phyloP scores from a whole-genome alignment of 116 monocot species.

The Papilionanthe hybrid region DNA sequence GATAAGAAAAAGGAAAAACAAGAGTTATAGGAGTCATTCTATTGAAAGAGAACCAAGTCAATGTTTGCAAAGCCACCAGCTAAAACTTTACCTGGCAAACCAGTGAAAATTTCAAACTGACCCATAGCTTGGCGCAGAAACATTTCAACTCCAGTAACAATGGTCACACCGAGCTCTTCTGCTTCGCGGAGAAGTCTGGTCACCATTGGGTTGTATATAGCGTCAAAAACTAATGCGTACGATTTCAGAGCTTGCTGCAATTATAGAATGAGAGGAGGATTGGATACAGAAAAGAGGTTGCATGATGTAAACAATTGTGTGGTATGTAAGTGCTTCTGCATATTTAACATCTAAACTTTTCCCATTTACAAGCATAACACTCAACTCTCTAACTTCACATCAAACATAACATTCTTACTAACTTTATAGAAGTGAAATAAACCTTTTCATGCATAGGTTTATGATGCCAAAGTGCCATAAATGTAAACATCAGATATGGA shows the following conservation, averaged over 20 bases:
- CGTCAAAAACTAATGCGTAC: slow-evolving; percentile 85
- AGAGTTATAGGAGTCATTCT: neutral
- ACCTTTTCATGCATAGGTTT: too few species aligned
- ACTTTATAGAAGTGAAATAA: too few species aligned
- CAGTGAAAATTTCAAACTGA: slow-evolving; percentile 87
- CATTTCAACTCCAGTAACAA: slow-evolving; percentile 91
- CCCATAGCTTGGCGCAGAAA: slow-evolving; percentile 87
- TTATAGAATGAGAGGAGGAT: neutral
- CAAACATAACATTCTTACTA: too few species aligned
- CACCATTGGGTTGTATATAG: slow-evolving; percentile 80
- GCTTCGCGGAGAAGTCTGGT: slow-evolving; percentile 88
- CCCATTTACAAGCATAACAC: too few species aligned
- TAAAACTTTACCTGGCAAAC: slow-evolving; percentile 42
- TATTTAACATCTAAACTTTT: too few species aligned
- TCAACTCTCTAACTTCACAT: too few species aligned
- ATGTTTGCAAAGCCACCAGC: neutral
- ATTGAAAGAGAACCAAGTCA: neutral
- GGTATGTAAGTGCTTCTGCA: too few species aligned
- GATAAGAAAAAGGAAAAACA: slow-evolving; percentile 12
- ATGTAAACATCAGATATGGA: too few species aligned
- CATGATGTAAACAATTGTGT: too few species aligned
- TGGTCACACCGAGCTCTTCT: slow-evolving; percentile 56
- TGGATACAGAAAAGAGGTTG: too few species aligned
- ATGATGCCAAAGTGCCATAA: too few species aligned
- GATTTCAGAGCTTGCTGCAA: slow-evolving; percentile 72